Conservation (phyloP, 805 yeast genomes). For the Wickerhamomyces alni region DNA sequence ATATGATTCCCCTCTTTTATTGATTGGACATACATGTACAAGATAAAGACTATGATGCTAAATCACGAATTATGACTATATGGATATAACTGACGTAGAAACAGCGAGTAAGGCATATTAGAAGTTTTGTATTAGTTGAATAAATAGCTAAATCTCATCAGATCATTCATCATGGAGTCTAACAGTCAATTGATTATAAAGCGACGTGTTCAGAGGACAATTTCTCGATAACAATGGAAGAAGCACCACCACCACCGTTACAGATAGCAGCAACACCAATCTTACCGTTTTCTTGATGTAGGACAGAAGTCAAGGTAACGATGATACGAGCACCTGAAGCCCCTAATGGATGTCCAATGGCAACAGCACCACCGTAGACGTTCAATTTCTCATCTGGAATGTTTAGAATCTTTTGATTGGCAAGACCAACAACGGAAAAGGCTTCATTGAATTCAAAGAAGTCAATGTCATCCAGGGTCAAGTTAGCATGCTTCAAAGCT, state of each 20-base stretch:
- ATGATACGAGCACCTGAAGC: constrained; percentile 94
- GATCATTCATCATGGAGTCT: neutral
- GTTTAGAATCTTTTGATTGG: constrained; percentile 68
- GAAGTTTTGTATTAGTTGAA: neutral
- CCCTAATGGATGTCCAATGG: constrained; percentile 92
- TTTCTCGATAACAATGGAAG: constrained; percentile 82
- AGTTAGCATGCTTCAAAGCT: constrained; percentile 83
- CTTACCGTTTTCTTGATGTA: constrained; percentile 80
- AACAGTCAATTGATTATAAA: constrained; percentile 7
- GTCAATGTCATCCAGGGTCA: constrained; percentile 65
- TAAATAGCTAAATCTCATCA: neutral
- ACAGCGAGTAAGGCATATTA: too few relatives aligned
- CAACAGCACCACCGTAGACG: constrained; percentile 94
- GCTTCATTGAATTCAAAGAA: constrained; percentile 97
- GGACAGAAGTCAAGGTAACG: constrained; percentile 76
- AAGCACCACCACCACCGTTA: constrained; percentile 99
- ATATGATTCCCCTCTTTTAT: neutral
- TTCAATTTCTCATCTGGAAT: constrained; percentile 66
- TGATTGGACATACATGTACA: too few relatives aligned
- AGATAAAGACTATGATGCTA: too few relatives aligned
- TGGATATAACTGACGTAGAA: too few relatives aligned
- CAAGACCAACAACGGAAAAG: constrained; percentile 92
- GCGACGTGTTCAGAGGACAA: constrained; percentile 27
- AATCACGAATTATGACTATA: neutral
- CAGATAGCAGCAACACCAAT: constrained; percentile 94